Conservation (phyloP, 1,284 basidiomycete genomes). For the Cryptococcus floricola region DNA sequence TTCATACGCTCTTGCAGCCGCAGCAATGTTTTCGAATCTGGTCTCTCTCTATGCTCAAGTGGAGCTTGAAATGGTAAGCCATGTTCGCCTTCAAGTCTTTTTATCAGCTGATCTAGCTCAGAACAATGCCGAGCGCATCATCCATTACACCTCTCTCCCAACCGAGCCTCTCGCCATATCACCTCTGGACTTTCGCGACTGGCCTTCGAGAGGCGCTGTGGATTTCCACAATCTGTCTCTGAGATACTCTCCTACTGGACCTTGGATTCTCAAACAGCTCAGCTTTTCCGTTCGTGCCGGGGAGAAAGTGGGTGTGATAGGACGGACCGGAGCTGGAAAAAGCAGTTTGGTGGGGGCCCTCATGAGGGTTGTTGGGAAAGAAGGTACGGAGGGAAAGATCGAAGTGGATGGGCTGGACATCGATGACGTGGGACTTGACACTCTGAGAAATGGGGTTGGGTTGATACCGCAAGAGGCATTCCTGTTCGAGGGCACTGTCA, state of each 20-base stretch:
- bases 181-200: slow-evolving; percentile 22
- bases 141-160: slow-evolving; percentile 30
- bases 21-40: slow-evolving; percentile 25
- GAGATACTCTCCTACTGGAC: slow-evolving; percentile 39
- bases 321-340: slow-evolving; percentile 63
- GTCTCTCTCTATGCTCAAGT: slow-evolving; percentile 24
- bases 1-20: slow-evolving; percentile 25
- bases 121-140: slow-evolving; percentile 38
- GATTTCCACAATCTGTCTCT: slow-evolving; percentile 42
- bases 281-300: slow-evolving; percentile 34
- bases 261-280: slow-evolving; percentile 42
- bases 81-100: background rate
- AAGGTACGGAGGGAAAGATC: slow-evolving; percentile 60
- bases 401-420: slow-evolving; percentile 62
- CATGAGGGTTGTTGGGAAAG: slow-evolving; percentile 57
- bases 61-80: slow-evolving; percentile 34
- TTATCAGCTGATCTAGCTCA: slow-evolving; percentile 1
- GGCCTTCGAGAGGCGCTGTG: slow-evolving; percentile 42
- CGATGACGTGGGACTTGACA: slow-evolving; percentile 57
- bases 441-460: slow-evolving; percentile 56
- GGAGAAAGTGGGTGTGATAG: slow-evolving; percentile 62
- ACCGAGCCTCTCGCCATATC: slow-evolving; percentile 20
- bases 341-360: slow-evolving; percentile 60
- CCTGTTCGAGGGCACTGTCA: slow-evolving; percentile 36
- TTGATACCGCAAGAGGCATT: slow-evolving; percentile 55